Conservation (phyloP, 2,329 filamentous ascomycete genomes). For the Dothistroma pini region DNA sequence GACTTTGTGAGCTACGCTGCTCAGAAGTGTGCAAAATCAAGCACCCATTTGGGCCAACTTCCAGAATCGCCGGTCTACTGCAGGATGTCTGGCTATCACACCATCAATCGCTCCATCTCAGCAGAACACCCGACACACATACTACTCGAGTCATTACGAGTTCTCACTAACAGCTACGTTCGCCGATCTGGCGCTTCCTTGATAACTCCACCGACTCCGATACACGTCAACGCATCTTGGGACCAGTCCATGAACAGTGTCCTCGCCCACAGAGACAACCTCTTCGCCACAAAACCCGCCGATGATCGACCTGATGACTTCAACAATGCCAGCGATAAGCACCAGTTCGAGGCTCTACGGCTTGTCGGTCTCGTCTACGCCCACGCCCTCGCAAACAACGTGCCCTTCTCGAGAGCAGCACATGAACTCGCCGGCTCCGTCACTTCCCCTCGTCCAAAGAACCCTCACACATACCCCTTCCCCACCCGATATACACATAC, state of each 20-base stretch:
- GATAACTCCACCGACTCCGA: conserved; percentile 7
- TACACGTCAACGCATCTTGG: conserved; percentile 6
- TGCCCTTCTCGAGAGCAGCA: conserved; percentile 27
- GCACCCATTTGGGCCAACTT: conserved; percentile 10
- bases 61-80: conserved; percentile 25
- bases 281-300: conserved; percentile 16
- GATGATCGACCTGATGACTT: conserved; percentile 12
- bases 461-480: conserved; percentile 1
- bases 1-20: conserved; percentile 18
- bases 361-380: conserved; percentile 29
- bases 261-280: conserved; percentile 10
- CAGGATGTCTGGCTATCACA: conserved; percentile 16
- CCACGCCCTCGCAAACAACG: conserved; percentile 23
- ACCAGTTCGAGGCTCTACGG: conserved; percentile 30
- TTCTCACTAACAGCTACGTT: conserved; percentile 18
- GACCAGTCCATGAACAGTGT: conserved; percentile 10
- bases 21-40: conserved; percentile 6
- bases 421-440: conserved; percentile 1
- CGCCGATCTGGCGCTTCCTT: conserved; percentile 2
- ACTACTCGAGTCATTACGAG: conserved; percentile 19
- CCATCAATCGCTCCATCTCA: conserved; percentile 12
- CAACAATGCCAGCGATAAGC: conserved; percentile 14
- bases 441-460: neutral
- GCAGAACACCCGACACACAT: conserved; percentile 14
- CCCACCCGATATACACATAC: neutral